Evolutionary conservation across 2,329 filamentous ascomycete genomes (phyloP).

Genomic region (Chaetomiaceae sp.): DNA sequence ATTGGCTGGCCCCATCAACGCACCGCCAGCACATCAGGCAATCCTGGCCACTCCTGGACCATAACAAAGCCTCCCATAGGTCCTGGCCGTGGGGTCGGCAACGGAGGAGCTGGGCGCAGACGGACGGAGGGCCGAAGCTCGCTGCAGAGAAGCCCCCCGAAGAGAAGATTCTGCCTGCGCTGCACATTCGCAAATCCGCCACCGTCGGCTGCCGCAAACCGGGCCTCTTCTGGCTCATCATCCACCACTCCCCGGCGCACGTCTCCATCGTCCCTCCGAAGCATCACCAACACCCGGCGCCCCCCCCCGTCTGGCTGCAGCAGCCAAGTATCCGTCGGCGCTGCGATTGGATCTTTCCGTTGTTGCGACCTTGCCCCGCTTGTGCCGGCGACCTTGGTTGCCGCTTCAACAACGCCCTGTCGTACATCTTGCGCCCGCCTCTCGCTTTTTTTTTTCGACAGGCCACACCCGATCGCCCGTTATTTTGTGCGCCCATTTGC

Average conservation of each 20-base stretch:
- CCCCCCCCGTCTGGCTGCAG: not conserved
- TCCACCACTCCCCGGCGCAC: not conserved
- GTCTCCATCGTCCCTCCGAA: slow-evolving; percentile 5
- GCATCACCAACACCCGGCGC: slow-evolving; percentile 2
- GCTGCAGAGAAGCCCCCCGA: slow-evolving; percentile 5
- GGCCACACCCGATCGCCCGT: slow-evolving; percentile 19
- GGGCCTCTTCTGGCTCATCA: not conserved
- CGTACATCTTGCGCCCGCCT: slow-evolving; percentile 22
- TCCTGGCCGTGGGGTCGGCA: slow-evolving; percentile 2
- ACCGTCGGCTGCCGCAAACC: not conserved
- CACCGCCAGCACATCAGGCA: slow-evolving; percentile 34
- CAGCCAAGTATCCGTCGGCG: slow-evolving; percentile 1
- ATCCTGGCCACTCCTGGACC: slow-evolving; percentile 32
- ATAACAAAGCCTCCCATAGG: slow-evolving; percentile 34
- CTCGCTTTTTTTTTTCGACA: slow-evolving; percentile 25
- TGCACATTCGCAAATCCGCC: slow-evolving; percentile 6
- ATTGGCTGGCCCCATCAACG: slow-evolving; percentile 30
- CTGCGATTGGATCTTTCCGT: slow-evolving; percentile 16
- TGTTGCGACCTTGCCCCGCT: slow-evolving; percentile 19
- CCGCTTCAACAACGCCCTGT: slow-evolving; percentile 24
- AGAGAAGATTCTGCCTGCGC: slow-evolving; percentile 8
- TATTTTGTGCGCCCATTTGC: slow-evolving; percentile 23
- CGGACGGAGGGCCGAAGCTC: not conserved
- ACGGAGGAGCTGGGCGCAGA: not conserved
- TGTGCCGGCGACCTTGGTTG: slow-evolving; percentile 20